phyloP scores from a whole-genome alignment of 2,329 filamentous ascomycete genomes.

The Botrytis paeoniae region DNA sequence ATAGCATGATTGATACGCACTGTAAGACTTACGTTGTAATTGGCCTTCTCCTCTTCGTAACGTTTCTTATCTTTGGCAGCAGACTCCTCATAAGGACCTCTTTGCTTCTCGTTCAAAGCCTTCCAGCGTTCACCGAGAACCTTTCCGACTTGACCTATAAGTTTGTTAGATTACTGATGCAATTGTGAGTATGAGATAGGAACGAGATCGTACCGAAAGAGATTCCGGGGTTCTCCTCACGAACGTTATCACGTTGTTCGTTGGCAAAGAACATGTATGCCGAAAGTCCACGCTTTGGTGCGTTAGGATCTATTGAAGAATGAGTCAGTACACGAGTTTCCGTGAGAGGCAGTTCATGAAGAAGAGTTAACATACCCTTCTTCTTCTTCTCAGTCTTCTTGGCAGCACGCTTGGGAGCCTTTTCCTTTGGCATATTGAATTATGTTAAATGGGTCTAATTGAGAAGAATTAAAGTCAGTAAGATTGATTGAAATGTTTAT shows the following conservation, averaged over 20 bases:
- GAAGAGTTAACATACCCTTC: slow-evolving; percentile 56
- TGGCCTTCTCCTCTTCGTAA: slow-evolving; percentile 96
- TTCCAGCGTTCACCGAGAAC: slow-evolving; percentile 98
- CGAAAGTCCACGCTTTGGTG: slow-evolving; percentile 97
- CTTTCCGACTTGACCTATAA: slow-evolving; percentile 88
- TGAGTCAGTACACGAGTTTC: slow-evolving; percentile 21
- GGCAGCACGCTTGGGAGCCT: slow-evolving; percentile 57
- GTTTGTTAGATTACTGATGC: slow-evolving; percentile 22
- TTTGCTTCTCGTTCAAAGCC: slow-evolving; percentile 89
- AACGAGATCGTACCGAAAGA: slow-evolving; percentile 74
- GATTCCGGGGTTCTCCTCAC: slow-evolving; percentile 97
- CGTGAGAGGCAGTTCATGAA: not conserved
- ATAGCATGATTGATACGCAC: slow-evolving; percentile 25
- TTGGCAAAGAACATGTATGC: slow-evolving; percentile 99
- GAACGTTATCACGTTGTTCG: slow-evolving; percentile 96
- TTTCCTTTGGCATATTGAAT: slow-evolving; percentile 65
- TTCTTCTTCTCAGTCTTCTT: slow-evolving; percentile 68
- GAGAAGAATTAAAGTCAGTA: slow-evolving; percentile 27
- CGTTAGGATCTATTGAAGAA: slow-evolving; percentile 70
- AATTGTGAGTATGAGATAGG: not conserved
- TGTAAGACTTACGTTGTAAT: slow-evolving; percentile 71
- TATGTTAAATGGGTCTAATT: slow-evolving; percentile 24
- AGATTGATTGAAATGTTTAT: slow-evolving; percentile 13
- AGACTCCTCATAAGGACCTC: slow-evolving; percentile 92
- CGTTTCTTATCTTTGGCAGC: slow-evolving; percentile 97